phyloP scores from a whole-genome alignment of 768 basidiomycete genomes.

The Phylloporus sp. region DNA sequence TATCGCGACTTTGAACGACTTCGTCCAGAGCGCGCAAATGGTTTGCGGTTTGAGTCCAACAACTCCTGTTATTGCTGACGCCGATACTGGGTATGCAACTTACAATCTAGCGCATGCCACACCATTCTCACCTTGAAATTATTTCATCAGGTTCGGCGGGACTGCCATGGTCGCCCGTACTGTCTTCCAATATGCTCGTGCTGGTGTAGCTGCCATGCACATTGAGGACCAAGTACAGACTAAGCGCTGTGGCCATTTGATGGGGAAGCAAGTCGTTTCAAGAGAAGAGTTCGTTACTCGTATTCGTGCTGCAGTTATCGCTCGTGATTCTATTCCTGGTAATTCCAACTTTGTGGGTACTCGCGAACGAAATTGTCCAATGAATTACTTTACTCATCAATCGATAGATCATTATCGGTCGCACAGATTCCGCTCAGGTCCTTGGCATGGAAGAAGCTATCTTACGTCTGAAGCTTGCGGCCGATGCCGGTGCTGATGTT shows the following conservation, averaged over 20 bases:
- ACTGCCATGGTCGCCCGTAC: constrained; percentile 73
- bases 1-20: constrained; percentile 74
- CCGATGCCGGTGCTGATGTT: constrained; percentile 71
- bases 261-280: constrained; percentile 79
- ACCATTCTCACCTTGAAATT: constrained; percentile 8
- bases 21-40: constrained; percentile 67
- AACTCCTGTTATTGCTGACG: constrained; percentile 71
- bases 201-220: constrained; percentile 70
- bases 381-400: not conserved
- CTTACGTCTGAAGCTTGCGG: constrained; percentile 59
- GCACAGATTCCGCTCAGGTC: constrained; percentile 75
- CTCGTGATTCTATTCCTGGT: constrained; percentile 70
- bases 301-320: constrained; percentile 72
- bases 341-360: constrained; percentile 63
- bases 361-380: not conserved
- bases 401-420: constrained; percentile 60
- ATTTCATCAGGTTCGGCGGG: constrained; percentile 52
- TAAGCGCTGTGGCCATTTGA: constrained; percentile 71
- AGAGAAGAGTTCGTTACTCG: constrained; percentile 71
- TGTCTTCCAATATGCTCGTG: constrained; percentile 61
- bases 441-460: constrained; percentile 77
- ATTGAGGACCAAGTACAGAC: constrained; percentile 83
- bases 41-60: constrained; percentile 61
- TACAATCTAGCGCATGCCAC: not conserved
- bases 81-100: constrained; percentile 61